Percentiles rank a stretch among this genome's conserved stretches.
Conservation (phyloP, 2,329 filamentous ascomycete genomes). For the Penicillium freii region DNA sequence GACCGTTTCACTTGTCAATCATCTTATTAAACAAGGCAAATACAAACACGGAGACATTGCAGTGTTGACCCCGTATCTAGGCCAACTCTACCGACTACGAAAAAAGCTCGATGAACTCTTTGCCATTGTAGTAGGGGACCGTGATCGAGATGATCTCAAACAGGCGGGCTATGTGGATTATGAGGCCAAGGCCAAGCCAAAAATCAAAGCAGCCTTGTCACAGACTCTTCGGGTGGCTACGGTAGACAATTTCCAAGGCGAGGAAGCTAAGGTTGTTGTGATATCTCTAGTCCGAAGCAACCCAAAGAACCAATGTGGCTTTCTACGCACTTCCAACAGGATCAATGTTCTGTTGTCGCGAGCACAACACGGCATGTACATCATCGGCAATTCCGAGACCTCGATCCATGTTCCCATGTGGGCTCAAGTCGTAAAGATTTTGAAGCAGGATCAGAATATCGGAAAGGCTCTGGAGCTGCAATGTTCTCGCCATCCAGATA, state of each 20-base stretch:
- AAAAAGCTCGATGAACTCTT: conserved; percentile 45
- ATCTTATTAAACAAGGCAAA: conserved; percentile 63
- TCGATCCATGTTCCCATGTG: conserved; percentile 62
- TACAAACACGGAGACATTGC: conserved; percentile 65
- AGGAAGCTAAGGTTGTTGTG: conserved; percentile 70
- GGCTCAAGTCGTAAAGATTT: conserved; percentile 55
- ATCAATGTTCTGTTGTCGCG: conserved; percentile 69
- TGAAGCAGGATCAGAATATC: conserved; percentile 49
- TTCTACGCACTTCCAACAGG: conserved; percentile 63
- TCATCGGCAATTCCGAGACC: conserved; percentile 66
- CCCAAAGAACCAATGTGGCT: conserved; percentile 56
- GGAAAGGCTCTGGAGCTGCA: conserved; percentile 54
- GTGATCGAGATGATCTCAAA: conserved; percentile 57
- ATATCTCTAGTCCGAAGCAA: conserved; percentile 73
- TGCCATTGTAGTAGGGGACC: conserved; percentile 63
- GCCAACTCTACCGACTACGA: conserved; percentile 52
- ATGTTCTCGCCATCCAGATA: conserved; percentile 61
- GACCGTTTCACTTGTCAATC: conserved; percentile 60
- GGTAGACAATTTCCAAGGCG: conserved; percentile 74
- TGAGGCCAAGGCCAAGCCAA: conserved; percentile 15
- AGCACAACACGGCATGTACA: conserved; percentile 67
- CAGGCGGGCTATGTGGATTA: conserved; percentile 37
- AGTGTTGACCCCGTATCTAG: conserved; percentile 63
- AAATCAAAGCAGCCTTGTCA: conserved; percentile 46
- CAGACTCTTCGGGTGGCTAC: conserved; percentile 59